These are phyloP conservation scores for Diaporthe sp. DNA, from an alignment of 2,329 filamentous ascomycete genomes.

Conservation along the genomic window DNA sequence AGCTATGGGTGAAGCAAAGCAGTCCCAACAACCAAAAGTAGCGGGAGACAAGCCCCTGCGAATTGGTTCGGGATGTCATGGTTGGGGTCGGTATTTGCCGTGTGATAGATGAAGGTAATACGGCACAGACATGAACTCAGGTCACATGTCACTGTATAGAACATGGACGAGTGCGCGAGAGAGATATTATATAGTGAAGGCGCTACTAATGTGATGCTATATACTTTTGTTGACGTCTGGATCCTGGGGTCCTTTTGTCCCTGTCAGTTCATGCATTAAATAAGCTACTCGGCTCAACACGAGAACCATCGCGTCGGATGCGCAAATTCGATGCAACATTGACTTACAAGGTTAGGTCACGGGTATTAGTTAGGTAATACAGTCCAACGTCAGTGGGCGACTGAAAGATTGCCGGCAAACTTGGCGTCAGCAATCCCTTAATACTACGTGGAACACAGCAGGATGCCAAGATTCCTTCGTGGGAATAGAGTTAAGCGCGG, in stretches of 20 bases:
- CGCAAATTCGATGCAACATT: background rate
- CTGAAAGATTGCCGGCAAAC: background rate
- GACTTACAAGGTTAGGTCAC: background rate
- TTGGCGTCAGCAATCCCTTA: constrained; percentile 23
- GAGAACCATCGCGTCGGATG: background rate
- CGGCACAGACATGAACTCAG: too few species aligned
- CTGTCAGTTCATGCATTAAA: background rate
- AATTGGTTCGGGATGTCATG: background rate
- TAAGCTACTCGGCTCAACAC: background rate
- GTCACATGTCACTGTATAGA: too few species aligned
- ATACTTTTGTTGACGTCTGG: background rate
- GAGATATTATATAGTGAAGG: background rate
- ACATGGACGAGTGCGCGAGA: too few species aligned
- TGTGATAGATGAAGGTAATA: background rate
- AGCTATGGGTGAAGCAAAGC: background rate
- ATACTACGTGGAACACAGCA: background rate
- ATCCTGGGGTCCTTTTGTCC: background rate
- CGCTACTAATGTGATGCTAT: too few species aligned
- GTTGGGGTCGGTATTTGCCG: background rate
- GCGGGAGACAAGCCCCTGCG: background rate
- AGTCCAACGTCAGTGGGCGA: background rate
- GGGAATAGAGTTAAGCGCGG: background rate
- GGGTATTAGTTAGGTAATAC: constrained; percentile 6
- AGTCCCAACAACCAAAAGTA: background rate
- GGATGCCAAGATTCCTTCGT: constrained; percentile 1